Evolutionary conservation across 768 basidiomycete genomes (phyloP), one percentile per base, ranked within the genome.

Genomic region (Mycena amicta): DNA sequence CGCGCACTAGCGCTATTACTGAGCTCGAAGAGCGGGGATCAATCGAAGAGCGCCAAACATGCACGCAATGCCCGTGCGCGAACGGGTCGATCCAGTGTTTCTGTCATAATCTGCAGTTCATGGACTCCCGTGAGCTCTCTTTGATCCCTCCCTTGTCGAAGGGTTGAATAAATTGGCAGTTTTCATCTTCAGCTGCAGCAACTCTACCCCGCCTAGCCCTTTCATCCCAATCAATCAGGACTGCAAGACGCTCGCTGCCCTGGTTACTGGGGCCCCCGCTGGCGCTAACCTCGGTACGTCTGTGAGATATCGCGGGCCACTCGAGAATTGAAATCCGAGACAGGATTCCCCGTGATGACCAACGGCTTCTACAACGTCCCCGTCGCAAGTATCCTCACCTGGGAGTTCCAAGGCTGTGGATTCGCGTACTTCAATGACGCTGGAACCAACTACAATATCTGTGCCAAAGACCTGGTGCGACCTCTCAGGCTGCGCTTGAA

Each of bases 341-440:
- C 43, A 45, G 43, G 43, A 6, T 45, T 45, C 43, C 43, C 43
- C 8, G 43, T 23, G 8, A 13, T 15, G 49, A 26, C 25, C 33
- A 33, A 51, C 20, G 37, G 27, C 3, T 11, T 30, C 41, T 6
- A 37, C 53, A 46, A 55, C 45, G 33, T 55, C 43, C 53, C 53
- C 18, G 30, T 25, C 15, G 4, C 3, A 20, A 8, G 41, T 6
- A 55, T 55, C 41, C 27, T 55, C 12, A 2, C 45, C 1, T 49
- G 54, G 54, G 45, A 46, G 30, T 55, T 49, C 23, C 54, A 55
- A 22, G 54, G 46, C 28, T 55, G 54, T 23, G 54, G 43, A 37
- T 55, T 55, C 16, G 54, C 54, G 20, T 55, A 46, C 23, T 55
- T 55, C 54, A 55, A 55, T 20, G 54, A 55, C 22, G 20, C 43